Evolutionary conservation across 1,284 basidiomycete genomes (phyloP), one percentile per base, ranked within the genome.

Genomic region (Serendipita sp.): DNA sequence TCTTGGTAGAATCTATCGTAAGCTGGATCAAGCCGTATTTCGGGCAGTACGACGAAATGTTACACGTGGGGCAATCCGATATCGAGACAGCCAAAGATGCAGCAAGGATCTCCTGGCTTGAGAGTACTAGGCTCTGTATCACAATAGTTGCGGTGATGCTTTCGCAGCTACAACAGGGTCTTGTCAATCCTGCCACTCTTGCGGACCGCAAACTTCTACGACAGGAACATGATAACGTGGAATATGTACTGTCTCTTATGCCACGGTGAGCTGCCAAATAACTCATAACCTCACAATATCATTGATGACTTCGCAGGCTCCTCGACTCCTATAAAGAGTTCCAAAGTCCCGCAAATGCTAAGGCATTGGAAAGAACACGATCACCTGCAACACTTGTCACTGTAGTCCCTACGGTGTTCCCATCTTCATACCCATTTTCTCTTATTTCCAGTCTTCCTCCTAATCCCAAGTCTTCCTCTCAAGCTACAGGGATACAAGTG

Each of bases 11-110:
- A 63, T 85, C 87, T 32, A 83, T 98, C 42, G 85, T 93, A 2
- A 81, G 87, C 26, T 97, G 93, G 93, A 87, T 98, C 68, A 95
- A 93, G 70, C 93, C 93, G 0, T 88, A 95, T 71, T 89, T 98
- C 67, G 94, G 94, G n/a, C 79, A 82, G 17, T 96, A 88, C 70
- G 92, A 96, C 66, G 89, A 92, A 71, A 88, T 83, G 70, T 72
- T 79, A 47, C 82, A 84, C 67, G 79, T 79, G 2, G 41, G 43
- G 3, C 73, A 79, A 0, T 82, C 79, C 63, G 90, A 91, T 66
- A 75, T 81, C 3, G 87, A 91, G 60, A 73, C 70, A 26, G 77
- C 76, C 22, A 80, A 82, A 62, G 90, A 95, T 71, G 77, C 80
- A 3, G 86, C 88, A 8, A 80, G 90, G n/a, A 79, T 96, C 32